Percentiles rank a stretch among this genome's conserved stretches.
Evolutionary conservation across 192 early-diverging fungal species (phyloP).

Genomic region (Backusella tarrabulga): DNA sequence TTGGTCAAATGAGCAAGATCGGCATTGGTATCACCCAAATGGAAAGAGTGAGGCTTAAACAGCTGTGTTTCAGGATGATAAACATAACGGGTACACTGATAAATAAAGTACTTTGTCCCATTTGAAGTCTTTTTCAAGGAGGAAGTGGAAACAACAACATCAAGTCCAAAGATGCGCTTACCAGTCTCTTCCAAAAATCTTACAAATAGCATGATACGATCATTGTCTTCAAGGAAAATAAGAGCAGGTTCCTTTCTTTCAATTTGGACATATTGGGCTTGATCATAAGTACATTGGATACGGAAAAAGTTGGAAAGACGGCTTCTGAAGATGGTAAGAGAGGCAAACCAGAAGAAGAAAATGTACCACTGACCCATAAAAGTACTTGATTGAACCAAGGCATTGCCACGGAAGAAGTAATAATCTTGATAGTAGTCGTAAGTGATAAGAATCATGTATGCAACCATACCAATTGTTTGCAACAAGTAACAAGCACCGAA

Average conservation of each 20-base stretch:
- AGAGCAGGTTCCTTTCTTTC: constrained; percentile 39
- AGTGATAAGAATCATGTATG: constrained; percentile 38
- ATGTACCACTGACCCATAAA: constrained; percentile 54
- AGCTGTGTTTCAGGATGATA: constrained; percentile 47
- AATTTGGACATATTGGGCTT: constrained; percentile 46
- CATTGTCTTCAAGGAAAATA: constrained; percentile 38
- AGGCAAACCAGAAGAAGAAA: constrained; percentile 43
- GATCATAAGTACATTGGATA: constrained; percentile 40
- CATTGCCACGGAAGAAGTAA: constrained; percentile 37
- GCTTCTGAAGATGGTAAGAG: constrained; percentile 37
- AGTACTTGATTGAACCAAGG: constrained; percentile 36
- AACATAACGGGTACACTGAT: constrained; percentile 74
- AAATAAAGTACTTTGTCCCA: constrained; percentile 62
- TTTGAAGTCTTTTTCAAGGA: constrained; percentile 42
- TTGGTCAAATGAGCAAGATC: constrained; percentile 30
- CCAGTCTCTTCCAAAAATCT: constrained; percentile 12
- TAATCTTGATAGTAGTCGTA: constrained; percentile 48
- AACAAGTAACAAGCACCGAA: constrained; percentile 36
- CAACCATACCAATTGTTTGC: constrained; percentile 38
- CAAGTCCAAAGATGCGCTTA: constrained; percentile 35
- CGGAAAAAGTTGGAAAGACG: constrained; percentile 53
- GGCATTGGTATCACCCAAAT: constrained; percentile 52
- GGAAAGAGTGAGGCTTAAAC: constrained; percentile 59
- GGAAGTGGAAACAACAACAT: constrained; percentile 42
- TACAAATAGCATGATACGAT: constrained; percentile 27